Percentiles rank a stretch among this genome's conserved stretches.
phyloP scores from a whole-genome alignment of 805 yeast genomes.

The Dipodascopsis tothii region DNA sequence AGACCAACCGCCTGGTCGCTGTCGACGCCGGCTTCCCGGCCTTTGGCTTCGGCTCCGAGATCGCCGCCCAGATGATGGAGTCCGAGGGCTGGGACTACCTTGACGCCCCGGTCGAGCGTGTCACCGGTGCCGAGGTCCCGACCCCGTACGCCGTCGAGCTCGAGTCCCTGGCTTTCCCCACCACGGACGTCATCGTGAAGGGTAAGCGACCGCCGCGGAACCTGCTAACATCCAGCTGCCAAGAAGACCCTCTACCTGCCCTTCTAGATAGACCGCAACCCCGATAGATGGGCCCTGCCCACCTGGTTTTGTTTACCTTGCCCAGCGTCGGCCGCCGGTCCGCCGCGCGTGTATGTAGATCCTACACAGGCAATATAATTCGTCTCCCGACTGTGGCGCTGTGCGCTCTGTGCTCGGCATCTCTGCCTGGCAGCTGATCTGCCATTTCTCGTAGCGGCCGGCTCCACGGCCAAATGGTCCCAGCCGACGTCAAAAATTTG shows the following conservation, averaged over 20 bases:
- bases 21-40: slow-evolving; percentile 98
- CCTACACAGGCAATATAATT: neutral
- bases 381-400: neutral
- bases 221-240: slow-evolving; percentile 26
- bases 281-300: neutral
- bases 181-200: slow-evolving; percentile 78
- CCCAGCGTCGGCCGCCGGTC: neutral
- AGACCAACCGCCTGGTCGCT: slow-evolving; percentile 88
- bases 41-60: slow-evolving; percentile 97
- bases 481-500: no score
- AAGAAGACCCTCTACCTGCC: slow-evolving; percentile 36
- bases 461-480: no score
- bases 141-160: slow-evolving; percentile 95
- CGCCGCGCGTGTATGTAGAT: neutral
- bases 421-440: neutral
- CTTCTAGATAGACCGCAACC: slow-evolving; percentile 2
- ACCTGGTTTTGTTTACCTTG: neutral
- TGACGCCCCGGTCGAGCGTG: slow-evolving; percentile 97
- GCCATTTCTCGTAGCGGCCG: slow-evolving; percentile 2
- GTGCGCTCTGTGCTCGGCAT: neutral
- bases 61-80: slow-evolving; percentile 96
- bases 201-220: slow-evolving; percentile 30
- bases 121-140: slow-evolving; percentile 99
- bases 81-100: slow-evolving; percentile 95
- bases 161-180: slow-evolving; percentile 99